A percentile compares a stretch with the other conserved stretches of the same genome.
These are phyloP conservation scores for Isatis lusitanica DNA, from an alignment of 441 rosid species.

Conservation along the genomic window DNA sequence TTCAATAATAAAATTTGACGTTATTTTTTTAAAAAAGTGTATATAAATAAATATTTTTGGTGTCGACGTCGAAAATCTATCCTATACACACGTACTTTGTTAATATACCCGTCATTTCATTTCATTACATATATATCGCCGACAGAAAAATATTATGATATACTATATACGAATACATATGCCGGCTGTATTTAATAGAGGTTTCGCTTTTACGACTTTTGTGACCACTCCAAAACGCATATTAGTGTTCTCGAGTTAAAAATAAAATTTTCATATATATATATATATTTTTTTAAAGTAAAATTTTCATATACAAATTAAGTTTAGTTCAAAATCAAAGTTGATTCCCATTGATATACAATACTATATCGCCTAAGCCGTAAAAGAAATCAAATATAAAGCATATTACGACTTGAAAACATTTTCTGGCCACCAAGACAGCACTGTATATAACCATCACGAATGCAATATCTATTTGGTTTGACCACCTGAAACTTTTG, in stretches of 20 bases:
- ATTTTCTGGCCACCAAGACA: too few relatives aligned
- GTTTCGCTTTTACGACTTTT: slow-evolving; percentile 4
- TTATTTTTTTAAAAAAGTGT: not conserved
- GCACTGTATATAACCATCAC: too few relatives aligned
- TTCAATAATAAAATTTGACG: not conserved
- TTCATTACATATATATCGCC: slow-evolving; percentile 1
- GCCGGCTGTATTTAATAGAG: not conserved
- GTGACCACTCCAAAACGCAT: slow-evolving; percentile 2
- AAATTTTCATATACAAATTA: not conserved
- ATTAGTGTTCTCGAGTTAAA: not conserved
- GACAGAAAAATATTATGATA: not conserved
- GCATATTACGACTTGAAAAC: too few relatives aligned
- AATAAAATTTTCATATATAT: not conserved
- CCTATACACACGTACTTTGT: slow-evolving; percentile 8
- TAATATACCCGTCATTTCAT: not conserved
- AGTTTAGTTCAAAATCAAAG: not conserved
- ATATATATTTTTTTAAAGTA: too few relatives aligned
- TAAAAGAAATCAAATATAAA: too few relatives aligned
- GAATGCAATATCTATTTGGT: too few relatives aligned
- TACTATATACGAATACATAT: not conserved
- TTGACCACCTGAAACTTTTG: too few relatives aligned
- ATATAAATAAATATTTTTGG: not conserved
- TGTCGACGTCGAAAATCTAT: slow-evolving; percentile 5
- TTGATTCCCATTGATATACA: not conserved
- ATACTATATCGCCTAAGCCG: too few relatives aligned